Evolutionary conservation across 1,284 basidiomycete species (phyloP), one percentile per base, ranked within the genome.

Genomic region (Papiliotrema terrestris): DNA sequence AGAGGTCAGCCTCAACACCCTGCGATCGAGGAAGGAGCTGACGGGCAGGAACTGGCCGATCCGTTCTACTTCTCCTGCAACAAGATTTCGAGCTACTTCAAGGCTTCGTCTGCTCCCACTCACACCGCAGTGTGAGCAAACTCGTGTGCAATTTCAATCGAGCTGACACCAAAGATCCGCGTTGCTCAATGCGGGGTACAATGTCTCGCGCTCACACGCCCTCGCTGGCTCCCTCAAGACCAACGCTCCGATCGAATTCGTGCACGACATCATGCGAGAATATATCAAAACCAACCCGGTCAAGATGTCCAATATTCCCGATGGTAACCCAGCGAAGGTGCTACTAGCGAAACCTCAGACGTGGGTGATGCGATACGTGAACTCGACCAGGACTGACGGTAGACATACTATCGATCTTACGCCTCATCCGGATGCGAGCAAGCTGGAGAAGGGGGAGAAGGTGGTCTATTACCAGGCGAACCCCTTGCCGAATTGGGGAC

Each of bases 61-160:
- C 87, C 87, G 0, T 97, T 98, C 78, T 98, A 92, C 78, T 98
- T 98, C 71, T 93, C 91, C 0, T 90, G 92, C 0, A 82, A 85
- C 29, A 87, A 84, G 68, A 76, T 97, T 2, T 83, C 90, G 0
- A 86, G 91, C 54, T 81, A 84, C 22, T 56, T 66, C 29, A 65
- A 69, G 51, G 23, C 64, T 6, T 53, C 61, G 11, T 66, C 71
- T 1, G 54, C 57, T 9, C 81, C 90, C 0, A 75, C 93, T 42
- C 82, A 83, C 52, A 83, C 86, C 32, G 79, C 89, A 19, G 84
- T 86, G 88, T 93, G 70, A 72, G 66, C 44, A 38, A 8, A 17
- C 35, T 5, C 29, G n/a, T 32, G 14, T 26, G 14, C 4, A 14
- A 19, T 3, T 17, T n/a, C 14, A 20, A 32, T 5, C 14, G 38